A percentile compares a stretch with the other conserved stretches of the same genome.
phyloP scores from a whole-genome alignment of 352 stramenopile genomes.

The Globisporangium barbulae region DNA sequence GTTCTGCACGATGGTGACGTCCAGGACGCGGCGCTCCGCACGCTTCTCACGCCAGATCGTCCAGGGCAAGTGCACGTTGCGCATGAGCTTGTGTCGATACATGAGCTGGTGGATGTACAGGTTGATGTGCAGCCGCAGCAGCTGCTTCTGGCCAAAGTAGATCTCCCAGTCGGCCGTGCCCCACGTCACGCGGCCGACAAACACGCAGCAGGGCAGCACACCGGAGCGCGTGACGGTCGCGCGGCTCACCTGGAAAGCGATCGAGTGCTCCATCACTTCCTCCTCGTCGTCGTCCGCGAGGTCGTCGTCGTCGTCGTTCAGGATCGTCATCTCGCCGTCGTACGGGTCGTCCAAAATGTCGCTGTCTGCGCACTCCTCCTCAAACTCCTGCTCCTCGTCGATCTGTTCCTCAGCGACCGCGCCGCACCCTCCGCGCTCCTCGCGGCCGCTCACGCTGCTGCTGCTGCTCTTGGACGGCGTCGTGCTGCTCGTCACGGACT shows the following conservation, averaged over 20 bases:
- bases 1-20: conserved; percentile 70
- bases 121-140: conserved; percentile 71
- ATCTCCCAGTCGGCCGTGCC: conserved; percentile 81
- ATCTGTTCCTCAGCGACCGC: conserved; percentile 17
- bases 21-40: conserved; percentile 56
- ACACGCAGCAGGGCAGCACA: conserved; percentile 79
- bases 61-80: conserved; percentile 56
- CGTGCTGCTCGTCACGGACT: conserved; percentile 9
- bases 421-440: conserved; percentile 9
- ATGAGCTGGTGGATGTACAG: conserved; percentile 48
- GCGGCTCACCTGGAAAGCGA: conserved; percentile 71
- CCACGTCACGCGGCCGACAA: conserved; percentile 76
- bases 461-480: conserved; percentile 15
- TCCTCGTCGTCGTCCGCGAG: conserved; percentile 47
- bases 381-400: conserved; percentile 23
- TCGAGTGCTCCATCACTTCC: conserved; percentile 68
- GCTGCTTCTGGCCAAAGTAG: conserved; percentile 84
- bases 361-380: conserved; percentile 40
- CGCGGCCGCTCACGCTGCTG: conserved; percentile 1
- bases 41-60: conserved; percentile 83
- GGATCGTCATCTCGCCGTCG: conserved; percentile 60
- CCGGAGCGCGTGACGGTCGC: conserved; percentile 65
- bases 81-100: conserved; percentile 44
- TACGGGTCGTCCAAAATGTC: conserved; percentile 46
- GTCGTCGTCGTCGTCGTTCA: conserved; percentile 58